Evolutionary conservation across 352 stramenopile genomes (phyloP), one percentile per base, ranked within the genome.

Genomic region (Phytophthora kernoviae): DNA sequence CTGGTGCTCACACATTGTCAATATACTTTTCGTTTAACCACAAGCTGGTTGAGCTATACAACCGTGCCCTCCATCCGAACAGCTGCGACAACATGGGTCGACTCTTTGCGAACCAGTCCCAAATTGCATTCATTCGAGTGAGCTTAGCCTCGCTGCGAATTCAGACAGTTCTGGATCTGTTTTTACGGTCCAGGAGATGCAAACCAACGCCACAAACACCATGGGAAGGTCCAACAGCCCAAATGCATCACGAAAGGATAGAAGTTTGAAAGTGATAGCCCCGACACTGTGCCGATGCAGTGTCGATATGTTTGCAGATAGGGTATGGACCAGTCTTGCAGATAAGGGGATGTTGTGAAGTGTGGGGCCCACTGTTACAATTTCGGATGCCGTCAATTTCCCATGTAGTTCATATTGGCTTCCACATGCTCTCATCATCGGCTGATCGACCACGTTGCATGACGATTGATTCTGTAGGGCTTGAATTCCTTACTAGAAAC

Each of bases 121-220:
- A 62, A 27, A 51, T 58, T 14, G 49, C 47, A 22, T 33, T 57
- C 18, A 48, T 63, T 10, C 32, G 54, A 5, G 32, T 61, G 42
- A 56, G 44, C 36, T 61, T 69, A 15, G 43, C 60, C n/a, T 48
- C 44, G 21, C 54, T 69, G 5, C 45, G 47, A 15, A 30, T 59
- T 22, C 18, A 33, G 14, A 48, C 61, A 4, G 9, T 15, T 1
- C 53, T 68, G 11, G 37, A 68, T 30, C 55, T 59, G 37, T 54
- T 70, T 14, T 40, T 70, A 54, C 2, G 2, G 59, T 68, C 59
- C 59, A 68, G 0, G 15, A 18, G 17, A 71, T 47, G 14, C 61
- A n/a, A 63, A 2, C 57, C 14, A 61, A 21, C 18, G 59, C 21
- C 11, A 65, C 54, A 1, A 42, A 2, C 14, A 54, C 17, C 26